A percentile compares a stretch with the other conserved stretches of the same genome.
These are phyloP conservation scores for Elongisporangium undulatum DNA, from an alignment of 352 stramenopile genomes.

Conservation along the genomic window DNA sequence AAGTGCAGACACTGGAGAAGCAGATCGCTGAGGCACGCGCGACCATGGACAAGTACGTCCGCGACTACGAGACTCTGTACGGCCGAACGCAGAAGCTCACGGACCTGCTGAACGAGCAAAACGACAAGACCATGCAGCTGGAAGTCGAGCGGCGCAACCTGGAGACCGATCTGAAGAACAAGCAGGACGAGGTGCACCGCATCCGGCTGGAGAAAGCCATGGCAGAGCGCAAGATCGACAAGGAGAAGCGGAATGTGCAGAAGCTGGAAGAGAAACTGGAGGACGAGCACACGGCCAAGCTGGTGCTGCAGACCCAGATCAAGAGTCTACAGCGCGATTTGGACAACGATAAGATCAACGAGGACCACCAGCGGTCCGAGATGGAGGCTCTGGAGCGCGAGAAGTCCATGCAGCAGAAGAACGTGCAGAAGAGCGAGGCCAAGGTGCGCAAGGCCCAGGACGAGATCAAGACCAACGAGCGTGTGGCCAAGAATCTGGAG, in stretches of 20 bases:
- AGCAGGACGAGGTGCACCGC: conserved; percentile 79
- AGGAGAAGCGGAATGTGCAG: conserved; percentile 80
- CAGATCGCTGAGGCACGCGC: conserved; percentile 62
- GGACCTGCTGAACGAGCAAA: conserved; percentile 92
- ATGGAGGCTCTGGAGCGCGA: conserved; percentile 86
- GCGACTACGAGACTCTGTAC: conserved; percentile 92
- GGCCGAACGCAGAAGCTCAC: conserved; percentile 89
- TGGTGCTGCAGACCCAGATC: conserved; percentile 79
- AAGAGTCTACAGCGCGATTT: conserved; percentile 81
- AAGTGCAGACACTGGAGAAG: conserved; percentile 84
- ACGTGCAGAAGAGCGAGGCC: conserved; percentile 77
- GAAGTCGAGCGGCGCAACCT: conserved; percentile 76
- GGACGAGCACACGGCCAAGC: conserved; percentile 81
- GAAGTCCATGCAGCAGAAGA: conserved; percentile 81
- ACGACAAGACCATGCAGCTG: conserved; percentile 80
- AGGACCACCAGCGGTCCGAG: conserved; percentile 68
- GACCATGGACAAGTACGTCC: conserved; percentile 93
- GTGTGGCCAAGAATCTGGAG: conserved; percentile 84
- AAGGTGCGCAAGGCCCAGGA: conserved; percentile 86
- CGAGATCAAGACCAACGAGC: conserved; percentile 91
- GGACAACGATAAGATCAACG: conserved; percentile 73
- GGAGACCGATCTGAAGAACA: conserved; percentile 84
- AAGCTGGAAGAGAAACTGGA: conserved; percentile 91
- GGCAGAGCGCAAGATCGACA: conserved; percentile 88
- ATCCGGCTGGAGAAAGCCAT: conserved; percentile 87